Base-by-base conservation (phyloP, 345 rosid species). In the Rhizophora apiculata region DNA sequence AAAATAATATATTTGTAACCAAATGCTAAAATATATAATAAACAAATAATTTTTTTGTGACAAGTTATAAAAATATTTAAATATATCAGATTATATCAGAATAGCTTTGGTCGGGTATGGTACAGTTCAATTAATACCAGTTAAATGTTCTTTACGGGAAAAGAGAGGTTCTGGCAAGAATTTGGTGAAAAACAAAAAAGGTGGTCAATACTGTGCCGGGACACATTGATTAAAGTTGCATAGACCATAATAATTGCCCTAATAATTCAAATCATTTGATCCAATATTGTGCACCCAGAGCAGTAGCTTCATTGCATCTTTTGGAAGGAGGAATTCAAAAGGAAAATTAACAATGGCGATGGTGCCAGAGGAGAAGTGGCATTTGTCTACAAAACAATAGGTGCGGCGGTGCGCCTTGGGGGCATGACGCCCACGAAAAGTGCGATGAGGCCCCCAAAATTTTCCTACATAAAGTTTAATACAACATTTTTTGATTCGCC, bases 231-330 rank as follows among this genome's bases (percentile, higher is more conserved):
- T 69, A 66, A 79, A 82, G 87, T 83, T 80, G 82, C 84, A 72
- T 81, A 79, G 84, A 82, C 83, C 68, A 73, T 68, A 69, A 86
- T 88, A 62, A 88, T 86, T 72, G 68, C 78, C 53, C 61, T 55
- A 75, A 59, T 68, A 70, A 72, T 60, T 68, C 60, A 71, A 70
- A 78, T 78, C 71, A 74, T 68, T 64, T 73, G 69, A 75, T 81
- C 63, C 60, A 58, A 72, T 75, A 71, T 11, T 39, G 3, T 11
- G 16, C 48, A 2, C 48, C 48, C 2, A 10, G 36, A 5, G 7
- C 36, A 6, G 36, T 32, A 32, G 11, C 11, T 11, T 39, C 16
- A 39, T 16, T 11, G 2, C 15, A 39, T 11, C 48, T 11, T 39
- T 39, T 39, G 15, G 48, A 16, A 2, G 36, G 36, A 39, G 13